phyloP scores from a whole-genome alignment of 805 yeast species.

The Maudiozyma turicensis region DNA sequence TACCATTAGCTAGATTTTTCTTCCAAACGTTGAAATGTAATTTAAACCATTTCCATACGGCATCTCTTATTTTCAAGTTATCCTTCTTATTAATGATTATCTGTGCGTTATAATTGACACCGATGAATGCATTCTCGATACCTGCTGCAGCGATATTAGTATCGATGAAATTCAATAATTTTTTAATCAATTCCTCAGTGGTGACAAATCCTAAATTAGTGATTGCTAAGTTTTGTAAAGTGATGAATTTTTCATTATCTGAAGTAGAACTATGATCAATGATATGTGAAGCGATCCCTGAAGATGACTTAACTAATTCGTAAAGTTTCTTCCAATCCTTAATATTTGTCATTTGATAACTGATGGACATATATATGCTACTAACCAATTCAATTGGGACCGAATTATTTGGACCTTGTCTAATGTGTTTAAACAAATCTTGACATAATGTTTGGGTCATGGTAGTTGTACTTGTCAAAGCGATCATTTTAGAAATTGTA shows the following conservation, averaged over 20 bases:
- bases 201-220: conserved; percentile 37
- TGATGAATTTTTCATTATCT: conserved; percentile 18
- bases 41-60: conserved; percentile 39
- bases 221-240: conserved; percentile 45
- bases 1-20: conserved; percentile 31
- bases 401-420: conserved; percentile 42
- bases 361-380: conserved; percentile 35
- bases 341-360: conserved; percentile 30
- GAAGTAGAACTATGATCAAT: conserved; percentile 5
- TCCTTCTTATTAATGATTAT: conserved; percentile 4
- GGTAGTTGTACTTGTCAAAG: conserved; percentile 11
- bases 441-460: conserved; percentile 28
- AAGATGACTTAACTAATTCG: conserved; percentile 42
- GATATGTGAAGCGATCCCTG: conserved; percentile 32
- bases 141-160: conserved; percentile 43
- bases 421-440: conserved; percentile 38
- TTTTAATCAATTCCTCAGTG: conserved; percentile 37
- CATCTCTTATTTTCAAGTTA: conserved; percentile 4
- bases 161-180: conserved; percentile 47
- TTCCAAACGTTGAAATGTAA: conserved; percentile 45
- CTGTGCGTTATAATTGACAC: conserved; percentile 34
- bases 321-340: conserved; percentile 52
- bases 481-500: conserved; percentile 18
- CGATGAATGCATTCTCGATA: conserved; percentile 50
- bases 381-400: conserved; percentile 45